Conservation (phyloP, 192 early-diverging fungal species). For the Fimicolochytrium jonesii region DNA sequence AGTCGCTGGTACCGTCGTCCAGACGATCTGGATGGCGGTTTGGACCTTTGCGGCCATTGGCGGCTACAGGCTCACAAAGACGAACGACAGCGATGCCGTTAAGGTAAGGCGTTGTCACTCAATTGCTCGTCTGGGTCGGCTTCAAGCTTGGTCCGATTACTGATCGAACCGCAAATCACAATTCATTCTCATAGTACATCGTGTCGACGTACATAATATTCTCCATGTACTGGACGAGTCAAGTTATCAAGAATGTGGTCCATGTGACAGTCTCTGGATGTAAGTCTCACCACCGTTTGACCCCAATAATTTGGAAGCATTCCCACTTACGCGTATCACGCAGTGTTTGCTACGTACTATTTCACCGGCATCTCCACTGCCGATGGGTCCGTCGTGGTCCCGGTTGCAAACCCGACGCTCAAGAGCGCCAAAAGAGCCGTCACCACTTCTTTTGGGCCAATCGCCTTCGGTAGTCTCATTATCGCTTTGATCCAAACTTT, state of each 20-base stretch:
- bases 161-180: no score
- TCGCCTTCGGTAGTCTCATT: slow-evolving; percentile 69
- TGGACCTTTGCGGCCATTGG: slow-evolving; percentile 3
- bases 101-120: no score
- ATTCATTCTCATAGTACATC: slow-evolving; percentile 5
- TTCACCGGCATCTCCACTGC: slow-evolving; percentile 54
- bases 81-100: not conserved
- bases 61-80: not conserved
- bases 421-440: slow-evolving; percentile 64
- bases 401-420: slow-evolving; percentile 48
- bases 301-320: not conserved
- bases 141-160: no score
- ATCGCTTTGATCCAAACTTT: slow-evolving; percentile 59
- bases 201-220: slow-evolving; percentile 31
- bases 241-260: slow-evolving; percentile 61
- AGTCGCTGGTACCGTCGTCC: slow-evolving; percentile 60
- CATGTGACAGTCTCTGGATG: slow-evolving; percentile 75
- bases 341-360: slow-evolving; percentile 70
- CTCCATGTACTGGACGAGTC: slow-evolving; percentile 65
- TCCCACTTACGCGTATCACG: no score
- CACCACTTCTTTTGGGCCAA: slow-evolving; percentile 73
- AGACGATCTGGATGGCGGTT: not conserved
- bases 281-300: not conserved
- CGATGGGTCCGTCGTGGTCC: slow-evolving; percentile 50
- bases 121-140: no score